Percentiles rank a stretch among this genome's conserved stretches.
Conservation (phyloP, 1,284 basidiomycete species). For the Irpex rosettiformis region DNA sequence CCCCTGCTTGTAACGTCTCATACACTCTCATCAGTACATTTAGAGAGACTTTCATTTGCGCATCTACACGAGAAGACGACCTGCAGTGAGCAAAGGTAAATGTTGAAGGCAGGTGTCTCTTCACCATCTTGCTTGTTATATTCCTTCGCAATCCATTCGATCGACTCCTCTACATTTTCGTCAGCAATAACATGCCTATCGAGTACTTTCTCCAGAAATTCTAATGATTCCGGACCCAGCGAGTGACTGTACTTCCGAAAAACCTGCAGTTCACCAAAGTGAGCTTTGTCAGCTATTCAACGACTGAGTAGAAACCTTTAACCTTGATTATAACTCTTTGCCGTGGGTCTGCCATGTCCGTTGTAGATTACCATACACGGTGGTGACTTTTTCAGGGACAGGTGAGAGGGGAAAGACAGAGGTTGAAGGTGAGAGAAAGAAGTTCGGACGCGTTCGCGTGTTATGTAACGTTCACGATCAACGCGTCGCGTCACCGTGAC, state of each 20-base stretch:
- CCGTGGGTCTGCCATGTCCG: constrained; percentile 37
- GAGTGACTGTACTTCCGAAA: constrained; percentile 84
- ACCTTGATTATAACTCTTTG: constrained; percentile 69
- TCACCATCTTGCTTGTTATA: constrained; percentile 94
- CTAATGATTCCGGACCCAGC: constrained; percentile 70
- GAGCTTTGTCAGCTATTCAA: background rate
- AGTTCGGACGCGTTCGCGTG: too few relatives aligned
- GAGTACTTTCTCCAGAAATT: constrained; percentile 66
- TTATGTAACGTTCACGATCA: too few relatives aligned
- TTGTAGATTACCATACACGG: background rate
- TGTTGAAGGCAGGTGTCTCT: constrained; percentile 25
- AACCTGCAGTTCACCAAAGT: constrained; percentile 63
- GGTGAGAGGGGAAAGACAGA: background rate
- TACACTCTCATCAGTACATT: constrained; percentile 79
- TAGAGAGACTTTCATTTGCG: constrained; percentile 75
- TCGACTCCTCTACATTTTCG: constrained; percentile 72
- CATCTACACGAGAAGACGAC: constrained; percentile 42
- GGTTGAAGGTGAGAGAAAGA: background rate
- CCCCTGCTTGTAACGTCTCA: constrained; percentile 72
- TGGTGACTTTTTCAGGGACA: background rate
- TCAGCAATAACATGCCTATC: constrained; percentile 63
- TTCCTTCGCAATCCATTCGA: constrained; percentile 84
- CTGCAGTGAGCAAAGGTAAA: background rate
- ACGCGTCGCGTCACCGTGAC: constrained; percentile 12
- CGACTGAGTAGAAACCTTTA: constrained; percentile 5